A percentile compares a stretch with the other conserved stretches of the same genome.
These are phyloP conservation scores for Globisporangium nunn DNA, from an alignment of 352 stramenopile genomes.

Conservation along the genomic window DNA sequence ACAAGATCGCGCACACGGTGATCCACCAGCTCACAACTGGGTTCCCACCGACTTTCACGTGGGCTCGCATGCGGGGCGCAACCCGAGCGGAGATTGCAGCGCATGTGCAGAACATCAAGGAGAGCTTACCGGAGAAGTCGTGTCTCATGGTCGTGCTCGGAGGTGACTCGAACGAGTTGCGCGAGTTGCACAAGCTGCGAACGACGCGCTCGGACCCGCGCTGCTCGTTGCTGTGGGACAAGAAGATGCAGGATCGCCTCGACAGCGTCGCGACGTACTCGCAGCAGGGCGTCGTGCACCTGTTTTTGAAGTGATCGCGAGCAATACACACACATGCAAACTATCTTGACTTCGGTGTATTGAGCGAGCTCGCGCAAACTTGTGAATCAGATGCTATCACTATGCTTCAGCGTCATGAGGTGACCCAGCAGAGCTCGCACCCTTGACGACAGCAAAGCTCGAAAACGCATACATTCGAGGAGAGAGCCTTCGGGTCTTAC, in stretches of 20 bases:
- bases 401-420: no score
- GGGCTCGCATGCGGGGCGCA: constrained; percentile 45
- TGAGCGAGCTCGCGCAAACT: no score
- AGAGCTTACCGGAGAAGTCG: constrained; percentile 40
- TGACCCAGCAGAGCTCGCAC: no score
- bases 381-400: no score
- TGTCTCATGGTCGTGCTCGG: constrained; percentile 53
- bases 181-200: constrained; percentile 69
- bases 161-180: constrained; percentile 44
- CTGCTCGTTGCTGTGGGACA: constrained; percentile 75
- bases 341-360: no score
- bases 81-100: constrained; percentile 34
- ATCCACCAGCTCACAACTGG: constrained; percentile 78
- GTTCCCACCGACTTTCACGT: constrained; percentile 76
- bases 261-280: constrained; percentile 33
- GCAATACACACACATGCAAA: background rate
- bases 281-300: constrained; percentile 60
- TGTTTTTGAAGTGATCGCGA: constrained; percentile 35
- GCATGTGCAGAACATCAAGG: constrained; percentile 28
- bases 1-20: constrained; percentile 42
- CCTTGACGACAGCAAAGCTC: background rate
- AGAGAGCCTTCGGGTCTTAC: no score
- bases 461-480: background rate
- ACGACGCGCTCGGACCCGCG: constrained; percentile 68
- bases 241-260: constrained; percentile 53